Conservation (phyloP, 2,329 filamentous ascomycete species). For the Colletotrichum magnum region DNA sequence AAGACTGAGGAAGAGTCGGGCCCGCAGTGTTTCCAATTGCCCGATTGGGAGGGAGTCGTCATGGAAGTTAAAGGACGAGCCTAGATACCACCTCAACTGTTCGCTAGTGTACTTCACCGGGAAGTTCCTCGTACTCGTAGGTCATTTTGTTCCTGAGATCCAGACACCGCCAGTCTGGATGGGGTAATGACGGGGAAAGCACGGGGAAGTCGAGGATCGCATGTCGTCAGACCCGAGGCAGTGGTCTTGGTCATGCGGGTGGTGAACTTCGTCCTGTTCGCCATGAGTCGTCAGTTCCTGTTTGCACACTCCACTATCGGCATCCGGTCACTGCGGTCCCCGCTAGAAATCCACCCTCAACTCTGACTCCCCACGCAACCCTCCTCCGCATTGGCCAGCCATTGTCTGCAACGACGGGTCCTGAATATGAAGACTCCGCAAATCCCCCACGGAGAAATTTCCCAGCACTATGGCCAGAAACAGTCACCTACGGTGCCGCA, state of each 20-base stretch:
- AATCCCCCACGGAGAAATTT: slow-evolving; percentile 18
- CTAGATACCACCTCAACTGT: neutral
- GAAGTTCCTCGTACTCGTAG: neutral
- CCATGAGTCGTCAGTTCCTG: slow-evolving; percentile 16
- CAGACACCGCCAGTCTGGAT: neutral
- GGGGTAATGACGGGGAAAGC: slow-evolving; percentile 20
- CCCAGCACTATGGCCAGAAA: neutral
- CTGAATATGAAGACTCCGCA: slow-evolving; percentile 1
- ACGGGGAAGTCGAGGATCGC: neutral
- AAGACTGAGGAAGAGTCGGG: neutral
- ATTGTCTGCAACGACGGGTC: neutral
- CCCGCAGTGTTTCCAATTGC: slow-evolving; percentile 2
- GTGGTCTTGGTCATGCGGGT: slow-evolving; percentile 7
- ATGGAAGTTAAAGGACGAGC: neutral
- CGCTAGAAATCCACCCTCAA: neutral
- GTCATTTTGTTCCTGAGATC: neutral
- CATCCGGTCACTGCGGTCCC: neutral
- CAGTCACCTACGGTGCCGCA: no score
- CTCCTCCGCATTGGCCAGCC: neutral
- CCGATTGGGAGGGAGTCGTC: neutral
- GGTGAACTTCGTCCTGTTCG: slow-evolving; percentile 16
- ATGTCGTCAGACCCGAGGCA: slow-evolving; percentile 13
- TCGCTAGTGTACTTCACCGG: no score
- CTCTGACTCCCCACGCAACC: neutral
- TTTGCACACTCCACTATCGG: neutral